Evolutionary conservation across 2,329 filamentous ascomycete species (phyloP).

Genomic region (Drechslera avenae): DNA sequence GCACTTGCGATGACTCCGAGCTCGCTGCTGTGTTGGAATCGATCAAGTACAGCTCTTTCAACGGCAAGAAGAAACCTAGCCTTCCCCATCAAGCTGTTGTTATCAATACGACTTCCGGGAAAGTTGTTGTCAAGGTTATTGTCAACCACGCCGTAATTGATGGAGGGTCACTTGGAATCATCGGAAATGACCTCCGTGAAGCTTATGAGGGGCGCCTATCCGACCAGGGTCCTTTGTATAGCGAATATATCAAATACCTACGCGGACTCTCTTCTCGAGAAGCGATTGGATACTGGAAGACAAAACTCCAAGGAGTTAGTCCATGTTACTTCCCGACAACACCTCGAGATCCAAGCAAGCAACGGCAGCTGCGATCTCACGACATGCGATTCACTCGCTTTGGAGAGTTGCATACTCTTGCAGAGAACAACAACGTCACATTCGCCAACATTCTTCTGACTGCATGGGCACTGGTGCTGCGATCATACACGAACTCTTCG

Average conservation of each 20-base stretch:
- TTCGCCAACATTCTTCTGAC: conserved; percentile 43
- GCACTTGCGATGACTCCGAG: conserved; percentile 33
- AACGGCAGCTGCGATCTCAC: conserved; percentile 33
- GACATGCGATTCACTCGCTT: conserved; percentile 39
- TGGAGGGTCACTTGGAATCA: conserved; percentile 38
- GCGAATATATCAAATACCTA: conserved; percentile 45
- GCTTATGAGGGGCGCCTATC: conserved; percentile 37
- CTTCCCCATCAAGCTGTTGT: conserved; percentile 44
- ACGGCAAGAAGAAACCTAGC: conserved; percentile 36
- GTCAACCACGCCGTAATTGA: conserved; percentile 46
- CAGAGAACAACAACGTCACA: conserved; percentile 33
- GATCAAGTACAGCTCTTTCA: conserved; percentile 33
- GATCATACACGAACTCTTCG: conserved; percentile 34
- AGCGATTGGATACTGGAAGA: conserved; percentile 41
- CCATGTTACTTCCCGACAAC: conserved; percentile 43
- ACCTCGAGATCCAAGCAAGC: conserved; percentile 28
- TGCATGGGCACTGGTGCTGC: conserved; percentile 41
- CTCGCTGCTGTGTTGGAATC: conserved; percentile 27
- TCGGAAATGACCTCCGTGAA: conserved; percentile 38
- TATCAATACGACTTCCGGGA: conserved; percentile 34
- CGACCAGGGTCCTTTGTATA: conserved; percentile 38
- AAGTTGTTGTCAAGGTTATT: conserved; percentile 41
- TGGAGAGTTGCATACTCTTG: conserved; percentile 36
- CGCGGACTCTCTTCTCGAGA: conserved; percentile 23
- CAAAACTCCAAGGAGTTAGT: conserved; percentile 34